Percentiles rank a stretch among this genome's conserved stretches.
phyloP scores from a whole-genome alignment of 441 rosid species.

The Flueggea neowawraea region DNA sequence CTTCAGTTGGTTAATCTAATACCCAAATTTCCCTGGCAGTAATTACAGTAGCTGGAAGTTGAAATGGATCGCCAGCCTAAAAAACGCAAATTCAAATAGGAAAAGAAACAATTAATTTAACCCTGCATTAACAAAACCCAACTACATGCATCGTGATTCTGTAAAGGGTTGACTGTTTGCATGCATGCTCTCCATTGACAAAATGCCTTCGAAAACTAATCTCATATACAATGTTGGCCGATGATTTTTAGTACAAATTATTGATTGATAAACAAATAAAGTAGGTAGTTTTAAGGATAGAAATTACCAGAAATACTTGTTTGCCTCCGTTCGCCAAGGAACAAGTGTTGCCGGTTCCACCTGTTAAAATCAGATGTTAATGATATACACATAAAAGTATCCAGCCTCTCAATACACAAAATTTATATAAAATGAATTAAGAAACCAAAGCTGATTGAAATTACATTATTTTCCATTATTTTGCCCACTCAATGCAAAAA shows the following conservation, averaged over 20 bases:
- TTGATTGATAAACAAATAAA: conserved; percentile 3
- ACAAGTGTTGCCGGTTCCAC: conserved; percentile 97
- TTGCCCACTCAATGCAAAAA: too few relatives aligned
- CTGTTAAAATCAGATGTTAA: conserved; percentile 29
- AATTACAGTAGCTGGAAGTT: conserved; percentile 96
- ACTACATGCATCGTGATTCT: not conserved
- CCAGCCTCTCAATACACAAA: not conserved
- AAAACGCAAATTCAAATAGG: conserved; percentile 8
- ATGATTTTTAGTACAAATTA: too few relatives aligned
- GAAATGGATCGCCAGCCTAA: conserved; percentile 96
- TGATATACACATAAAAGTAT: not conserved
- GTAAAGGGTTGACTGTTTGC: not conserved
- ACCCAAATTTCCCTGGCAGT: conserved; percentile 85
- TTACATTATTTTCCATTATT: too few relatives aligned
- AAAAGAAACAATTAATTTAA: not conserved
- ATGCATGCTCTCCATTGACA: too few relatives aligned
- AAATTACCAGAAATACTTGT: conserved; percentile 92
- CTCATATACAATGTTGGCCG: too few relatives aligned
- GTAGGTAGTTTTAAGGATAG: not conserved
- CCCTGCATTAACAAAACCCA: too few relatives aligned
- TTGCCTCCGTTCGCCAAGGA: conserved; percentile 94
- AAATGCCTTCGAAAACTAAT: too few relatives aligned
- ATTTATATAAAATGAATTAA: not conserved
- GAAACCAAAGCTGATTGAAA: too few relatives aligned
- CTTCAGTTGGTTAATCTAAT: conserved; percentile 4